These are phyloP conservation scores for Lycium barbarum DNA, from an alignment of 257 asterid genomes.

Conservation along the genomic window DNA sequence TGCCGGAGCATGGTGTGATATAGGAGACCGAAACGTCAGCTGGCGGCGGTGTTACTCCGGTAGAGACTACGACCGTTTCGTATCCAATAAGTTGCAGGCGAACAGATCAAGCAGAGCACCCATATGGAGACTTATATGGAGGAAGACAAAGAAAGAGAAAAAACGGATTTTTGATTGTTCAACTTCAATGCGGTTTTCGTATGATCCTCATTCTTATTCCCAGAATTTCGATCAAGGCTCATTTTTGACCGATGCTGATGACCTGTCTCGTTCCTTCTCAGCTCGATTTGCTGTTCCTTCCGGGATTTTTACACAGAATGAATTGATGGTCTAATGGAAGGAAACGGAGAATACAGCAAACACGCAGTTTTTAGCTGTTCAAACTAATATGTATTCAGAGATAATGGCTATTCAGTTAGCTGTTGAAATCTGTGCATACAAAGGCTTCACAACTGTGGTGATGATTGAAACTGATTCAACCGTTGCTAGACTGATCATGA, in stretches of 20 bases:
- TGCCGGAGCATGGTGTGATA: not conserved
- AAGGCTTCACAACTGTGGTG: too few relatives aligned
- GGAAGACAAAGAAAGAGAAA: constrained; percentile 73
- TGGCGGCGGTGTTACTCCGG: constrained; percentile 22
- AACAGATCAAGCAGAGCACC: constrained; percentile 45
- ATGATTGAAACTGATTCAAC: too few relatives aligned
- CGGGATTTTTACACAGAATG: constrained; percentile 54
- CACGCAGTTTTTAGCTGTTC: too few relatives aligned
- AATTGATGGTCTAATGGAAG: constrained; percentile 40
- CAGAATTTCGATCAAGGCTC: constrained; percentile 76
- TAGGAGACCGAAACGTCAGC: not conserved
- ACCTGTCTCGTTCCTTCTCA: constrained; percentile 73
- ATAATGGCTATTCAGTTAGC: too few relatives aligned
- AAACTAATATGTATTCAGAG: too few relatives aligned
- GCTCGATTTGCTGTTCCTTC: constrained; percentile 82
- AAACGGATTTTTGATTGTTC: constrained; percentile 48
- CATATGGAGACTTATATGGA: constrained; percentile 71
- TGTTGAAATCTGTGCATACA: too few relatives aligned
- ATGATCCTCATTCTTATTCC: constrained; percentile 72
- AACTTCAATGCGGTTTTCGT: constrained; percentile 60
- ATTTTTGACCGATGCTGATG: constrained; percentile 51
- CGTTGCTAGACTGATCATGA: too few relatives aligned
- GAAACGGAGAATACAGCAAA: not conserved
- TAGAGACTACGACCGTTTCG: not conserved
- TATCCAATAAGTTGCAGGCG: constrained; percentile 30